A percentile compares a stretch with the other conserved stretches of the same genome.
Evolutionary conservation across 1,284 basidiomycete genomes (phyloP).

Genomic region (Hortiboletus rubellus): DNA sequence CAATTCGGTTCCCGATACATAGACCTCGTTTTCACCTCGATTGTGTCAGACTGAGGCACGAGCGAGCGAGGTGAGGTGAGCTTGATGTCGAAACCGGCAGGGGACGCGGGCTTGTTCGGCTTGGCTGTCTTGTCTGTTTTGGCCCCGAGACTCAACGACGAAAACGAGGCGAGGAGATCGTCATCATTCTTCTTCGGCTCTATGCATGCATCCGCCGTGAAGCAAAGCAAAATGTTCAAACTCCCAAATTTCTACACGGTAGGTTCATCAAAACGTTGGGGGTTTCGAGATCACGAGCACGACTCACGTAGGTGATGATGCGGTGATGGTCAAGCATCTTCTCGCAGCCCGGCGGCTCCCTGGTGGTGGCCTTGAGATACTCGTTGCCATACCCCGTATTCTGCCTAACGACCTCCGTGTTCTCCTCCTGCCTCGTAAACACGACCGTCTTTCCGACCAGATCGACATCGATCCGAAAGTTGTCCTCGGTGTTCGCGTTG

Average conservation of each 20-base stretch:
- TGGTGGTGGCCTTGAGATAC: constrained; percentile 35
- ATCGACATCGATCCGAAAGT: constrained; percentile 42
- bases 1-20: constrained; percentile 32
- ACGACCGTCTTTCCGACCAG: constrained; percentile 33
- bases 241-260: constrained; percentile 32
- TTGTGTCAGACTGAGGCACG: constrained; percentile 38
- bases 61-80: constrained; percentile 12
- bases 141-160: constrained; percentile 26
- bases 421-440: constrained; percentile 33
- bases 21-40: constrained; percentile 45
- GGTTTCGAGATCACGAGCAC: background rate
- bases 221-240: constrained; percentile 35
- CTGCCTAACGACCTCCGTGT: background rate
- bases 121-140: background rate
- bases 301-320: constrained; percentile 40
- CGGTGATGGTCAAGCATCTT: constrained; percentile 38
- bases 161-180: constrained; percentile 30
- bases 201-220: constrained; percentile 36
- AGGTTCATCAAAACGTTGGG: background rate
- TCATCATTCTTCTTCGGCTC: constrained; percentile 19
- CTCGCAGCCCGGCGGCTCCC: constrained; percentile 30
- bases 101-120: background rate
- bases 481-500: constrained; percentile 3
- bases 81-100: constrained; percentile 16
- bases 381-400: constrained; percentile 35